phyloP scores from a whole-genome alignment of 75 land plant species.

The Picea glauca region DNA sequence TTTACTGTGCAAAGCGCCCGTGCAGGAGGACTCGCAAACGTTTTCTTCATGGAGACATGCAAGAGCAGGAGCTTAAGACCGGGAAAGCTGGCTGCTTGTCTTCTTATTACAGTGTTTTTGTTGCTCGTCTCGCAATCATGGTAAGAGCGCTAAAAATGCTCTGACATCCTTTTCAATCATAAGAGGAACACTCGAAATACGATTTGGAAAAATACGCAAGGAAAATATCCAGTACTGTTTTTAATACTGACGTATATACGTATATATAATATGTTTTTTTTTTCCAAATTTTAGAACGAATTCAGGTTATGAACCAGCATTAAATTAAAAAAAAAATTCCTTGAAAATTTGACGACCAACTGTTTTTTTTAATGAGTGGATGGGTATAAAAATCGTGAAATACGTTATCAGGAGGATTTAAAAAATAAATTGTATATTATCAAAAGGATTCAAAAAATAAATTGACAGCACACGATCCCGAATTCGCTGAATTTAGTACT shows the following conservation, averaged over 20 bases:
- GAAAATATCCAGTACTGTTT: neutral
- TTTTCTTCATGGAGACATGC: neutral
- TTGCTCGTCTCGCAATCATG: constrained; percentile 81
- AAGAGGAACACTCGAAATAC: neutral
- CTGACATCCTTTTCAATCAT: neutral
- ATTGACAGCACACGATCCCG: too few species aligned
- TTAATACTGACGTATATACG: neutral
- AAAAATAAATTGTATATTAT: too few species aligned
- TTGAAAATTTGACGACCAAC: too few species aligned
- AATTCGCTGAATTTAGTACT: too few species aligned
- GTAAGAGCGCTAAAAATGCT: constrained; percentile 18
- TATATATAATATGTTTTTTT: neutral
- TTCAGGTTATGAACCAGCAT: neutral
- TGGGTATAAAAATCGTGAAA: too few species aligned
- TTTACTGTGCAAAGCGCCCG: too few species aligned
- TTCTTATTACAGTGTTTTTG: constrained; percentile 71
- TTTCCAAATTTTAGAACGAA: neutral
- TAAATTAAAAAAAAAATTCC: too few species aligned
- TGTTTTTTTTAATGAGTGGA: too few species aligned
- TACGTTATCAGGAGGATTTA: too few species aligned
- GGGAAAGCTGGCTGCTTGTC: constrained; percentile 36
- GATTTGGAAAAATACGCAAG: neutral
- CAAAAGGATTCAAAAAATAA: too few species aligned
- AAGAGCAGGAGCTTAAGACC: neutral
- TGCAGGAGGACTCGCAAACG: too few species aligned